Evolutionary conservation across 2,329 filamentous ascomycete genomes (phyloP).

Genomic region (Fusarium pseudoanthophilum): DNA sequence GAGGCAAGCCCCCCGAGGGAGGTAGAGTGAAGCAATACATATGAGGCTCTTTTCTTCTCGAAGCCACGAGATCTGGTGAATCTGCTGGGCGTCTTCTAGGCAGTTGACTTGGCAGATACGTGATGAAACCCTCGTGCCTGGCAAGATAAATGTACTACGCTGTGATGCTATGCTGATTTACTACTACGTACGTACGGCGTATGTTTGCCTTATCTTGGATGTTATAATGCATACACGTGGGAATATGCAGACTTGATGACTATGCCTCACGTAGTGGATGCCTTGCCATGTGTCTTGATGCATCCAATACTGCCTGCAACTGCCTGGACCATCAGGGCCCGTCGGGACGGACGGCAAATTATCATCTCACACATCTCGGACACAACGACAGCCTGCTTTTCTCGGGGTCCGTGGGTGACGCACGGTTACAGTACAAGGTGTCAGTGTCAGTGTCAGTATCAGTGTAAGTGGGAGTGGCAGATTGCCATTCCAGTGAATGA

Average conservation of each 20-base stretch:
- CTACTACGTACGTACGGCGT: background rate
- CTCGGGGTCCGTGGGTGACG: background rate
- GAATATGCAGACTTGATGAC: constrained; percentile 11
- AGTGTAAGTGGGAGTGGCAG: no score
- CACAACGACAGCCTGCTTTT: background rate
- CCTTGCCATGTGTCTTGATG: constrained; percentile 25
- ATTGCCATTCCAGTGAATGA: constrained; percentile 11
- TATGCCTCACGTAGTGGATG: constrained; percentile 13
- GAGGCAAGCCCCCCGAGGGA: constrained; percentile 25
- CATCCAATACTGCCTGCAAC: background rate
- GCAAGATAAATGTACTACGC: background rate
- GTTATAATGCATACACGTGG: constrained; percentile 10
- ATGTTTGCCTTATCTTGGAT: background rate
- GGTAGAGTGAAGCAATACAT: background rate
- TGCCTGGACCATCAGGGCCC: background rate
- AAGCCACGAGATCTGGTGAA: background rate
- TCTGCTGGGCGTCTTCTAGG: constrained; percentile 4
- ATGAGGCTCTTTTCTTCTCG: constrained; percentile 19
- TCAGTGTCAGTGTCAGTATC: background rate
- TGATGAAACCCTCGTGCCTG: constrained; percentile 22
- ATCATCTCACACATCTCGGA: background rate
- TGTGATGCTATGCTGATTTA: background rate
- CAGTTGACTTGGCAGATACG: constrained; percentile 14
- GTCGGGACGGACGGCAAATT: constrained; percentile 23
- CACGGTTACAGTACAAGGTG: constrained; percentile 11